A percentile compares a stretch with the other conserved stretches of the same genome.
These are phyloP conservation scores for Fusarium pseudocircinatum DNA, from an alignment of 2,329 filamentous ascomycete genomes.

Conservation along the genomic window DNA sequence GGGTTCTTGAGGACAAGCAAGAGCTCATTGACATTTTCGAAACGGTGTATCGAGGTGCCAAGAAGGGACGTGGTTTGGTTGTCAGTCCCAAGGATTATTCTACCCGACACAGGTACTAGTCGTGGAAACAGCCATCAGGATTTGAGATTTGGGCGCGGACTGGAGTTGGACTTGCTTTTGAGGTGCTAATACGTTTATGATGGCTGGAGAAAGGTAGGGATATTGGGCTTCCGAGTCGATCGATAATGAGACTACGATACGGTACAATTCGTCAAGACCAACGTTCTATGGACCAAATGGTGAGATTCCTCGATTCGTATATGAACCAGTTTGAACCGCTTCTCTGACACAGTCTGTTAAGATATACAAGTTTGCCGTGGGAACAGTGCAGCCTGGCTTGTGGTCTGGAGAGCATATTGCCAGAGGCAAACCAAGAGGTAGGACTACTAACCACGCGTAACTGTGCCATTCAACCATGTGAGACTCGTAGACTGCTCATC, in stretches of 20 bases:
- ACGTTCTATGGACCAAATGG: conserved; percentile 19
- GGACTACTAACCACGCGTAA: neutral
- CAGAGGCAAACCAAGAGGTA: conserved; percentile 7
- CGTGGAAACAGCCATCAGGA: neutral
- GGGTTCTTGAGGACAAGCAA: conserved; percentile 94
- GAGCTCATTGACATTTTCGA: conserved; percentile 99
- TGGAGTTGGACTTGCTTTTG: conserved; percentile 8
- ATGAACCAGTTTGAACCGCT: neutral
- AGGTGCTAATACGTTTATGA: conserved; percentile 25
- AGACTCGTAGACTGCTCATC: neutral
- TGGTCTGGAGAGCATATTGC: neutral
- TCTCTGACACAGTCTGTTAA: conserved; percentile 35
- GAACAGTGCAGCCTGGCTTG: neutral
- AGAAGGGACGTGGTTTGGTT: conserved; percentile 96
- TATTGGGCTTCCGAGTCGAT: conserved; percentile 12
- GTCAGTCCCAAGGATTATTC: conserved; percentile 84
- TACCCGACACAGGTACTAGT: conserved; percentile 40
- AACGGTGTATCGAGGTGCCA: conserved; percentile 97
- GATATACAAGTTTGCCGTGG: conserved; percentile 21
- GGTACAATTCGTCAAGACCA: neutral
- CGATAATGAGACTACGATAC: conserved; percentile 29
- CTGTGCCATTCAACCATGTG: neutral
- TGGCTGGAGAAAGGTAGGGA: conserved; percentile 11
- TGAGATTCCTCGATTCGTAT: conserved; percentile 34
- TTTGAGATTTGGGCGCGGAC: conserved; percentile 4